Conservation (phyloP, 306 rosid genomes). For the Biancaea sappan region DNA sequence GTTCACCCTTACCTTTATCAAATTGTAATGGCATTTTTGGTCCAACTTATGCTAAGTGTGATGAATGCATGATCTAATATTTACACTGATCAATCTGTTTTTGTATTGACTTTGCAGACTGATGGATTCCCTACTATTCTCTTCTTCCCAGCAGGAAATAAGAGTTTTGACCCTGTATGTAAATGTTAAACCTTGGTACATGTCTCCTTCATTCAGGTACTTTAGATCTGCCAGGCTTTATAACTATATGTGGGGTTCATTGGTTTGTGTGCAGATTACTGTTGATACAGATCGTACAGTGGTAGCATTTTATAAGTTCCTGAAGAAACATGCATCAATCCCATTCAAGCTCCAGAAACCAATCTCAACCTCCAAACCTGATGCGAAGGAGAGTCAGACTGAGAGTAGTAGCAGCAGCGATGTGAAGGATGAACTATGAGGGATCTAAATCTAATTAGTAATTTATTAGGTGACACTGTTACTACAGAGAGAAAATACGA, state of each 20-base stretch:
- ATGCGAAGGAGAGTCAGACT: conserved; percentile 42
- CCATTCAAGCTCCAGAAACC: conserved; percentile 98
- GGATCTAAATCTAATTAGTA: conserved; percentile 8
- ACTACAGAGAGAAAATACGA: conserved; percentile 26
- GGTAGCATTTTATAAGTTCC: conserved; percentile 89
- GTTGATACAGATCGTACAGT: conserved; percentile 92
- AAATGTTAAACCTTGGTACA: neutral
- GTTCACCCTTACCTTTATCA: too few relatives aligned
- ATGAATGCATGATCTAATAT: conserved; percentile 7
- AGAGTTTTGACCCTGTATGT: conserved; percentile 53
- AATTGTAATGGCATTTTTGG: conserved; percentile 22
- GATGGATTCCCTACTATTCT: conserved; percentile 54
- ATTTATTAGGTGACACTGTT: conserved; percentile 29
- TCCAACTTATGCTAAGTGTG: conserved; percentile 11
- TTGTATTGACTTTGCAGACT: conserved; percentile 38
- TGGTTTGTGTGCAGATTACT: conserved; percentile 58
- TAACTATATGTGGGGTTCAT: conserved; percentile 28
- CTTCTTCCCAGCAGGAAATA: conserved; percentile 52
- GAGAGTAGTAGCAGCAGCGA: conserved; percentile 53
- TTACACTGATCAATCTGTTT: neutral
- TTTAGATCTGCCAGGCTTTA: neutral
- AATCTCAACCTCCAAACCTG: conserved; percentile 54
- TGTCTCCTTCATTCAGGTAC: neutral
- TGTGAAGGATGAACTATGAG: conserved; percentile 85
- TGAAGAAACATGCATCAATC: conserved; percentile 89